A percentile compares a stretch with the other conserved stretches of the same genome.
Conservation (phyloP, 441 rosid species). For the Syzygium malaccense region DNA sequence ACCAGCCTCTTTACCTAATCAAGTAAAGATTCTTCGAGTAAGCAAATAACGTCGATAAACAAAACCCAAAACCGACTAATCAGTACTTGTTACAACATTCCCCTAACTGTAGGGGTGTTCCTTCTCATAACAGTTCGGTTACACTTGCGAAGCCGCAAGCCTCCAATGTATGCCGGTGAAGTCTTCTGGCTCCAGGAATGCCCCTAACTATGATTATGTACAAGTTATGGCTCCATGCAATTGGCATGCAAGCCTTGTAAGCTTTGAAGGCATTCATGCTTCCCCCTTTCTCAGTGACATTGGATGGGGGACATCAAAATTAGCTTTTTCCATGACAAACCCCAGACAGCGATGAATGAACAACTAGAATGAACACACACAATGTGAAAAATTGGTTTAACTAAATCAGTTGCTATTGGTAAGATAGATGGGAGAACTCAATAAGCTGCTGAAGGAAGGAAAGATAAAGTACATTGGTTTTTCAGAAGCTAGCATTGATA, state of each 20-base stretch:
- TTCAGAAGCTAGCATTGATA: constrained; percentile 36
- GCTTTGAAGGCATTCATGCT: constrained; percentile 67
- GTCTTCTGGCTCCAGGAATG: constrained; percentile 83
- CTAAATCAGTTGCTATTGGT: neutral
- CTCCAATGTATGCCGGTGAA: constrained; percentile 72
- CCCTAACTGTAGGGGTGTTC: constrained; percentile 65
- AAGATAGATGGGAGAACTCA: constrained; percentile 44
- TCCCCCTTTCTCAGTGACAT: neutral
- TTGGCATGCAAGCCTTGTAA: constrained; percentile 67
- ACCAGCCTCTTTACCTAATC: constrained; percentile 76
- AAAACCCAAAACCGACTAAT: neutral
- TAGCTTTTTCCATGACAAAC: neutral
- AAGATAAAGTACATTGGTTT: constrained; percentile 33
- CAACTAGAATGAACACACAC: neutral
- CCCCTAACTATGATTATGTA: constrained; percentile 85
- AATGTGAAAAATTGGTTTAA: neutral
- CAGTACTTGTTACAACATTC: constrained; percentile 77
- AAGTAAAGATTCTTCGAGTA: neutral
- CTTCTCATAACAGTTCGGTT: constrained; percentile 72
- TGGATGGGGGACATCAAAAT: neutral
- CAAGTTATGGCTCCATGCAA: constrained; percentile 68
- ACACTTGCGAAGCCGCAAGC: constrained; percentile 77
- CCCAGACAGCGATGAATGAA: neutral
- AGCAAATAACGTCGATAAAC: neutral
- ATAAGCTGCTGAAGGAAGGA: constrained; percentile 37